These are phyloP conservation scores for Ophryocystis elektroscirrha DNA, from an alignment of 169 alveolate genomes.

Conservation along the genomic window DNA sequence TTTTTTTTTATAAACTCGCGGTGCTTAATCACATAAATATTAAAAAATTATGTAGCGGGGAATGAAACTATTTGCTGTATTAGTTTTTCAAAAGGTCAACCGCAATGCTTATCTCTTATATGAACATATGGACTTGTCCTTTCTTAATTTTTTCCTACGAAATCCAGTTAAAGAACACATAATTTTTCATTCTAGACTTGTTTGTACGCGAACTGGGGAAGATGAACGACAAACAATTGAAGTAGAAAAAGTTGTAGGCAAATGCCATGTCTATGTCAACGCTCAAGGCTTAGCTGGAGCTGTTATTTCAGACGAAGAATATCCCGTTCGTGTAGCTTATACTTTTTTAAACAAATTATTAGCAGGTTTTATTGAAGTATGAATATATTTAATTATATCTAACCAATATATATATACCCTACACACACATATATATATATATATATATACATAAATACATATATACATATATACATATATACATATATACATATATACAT, in stretches of 20 bases:
- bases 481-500: no score
- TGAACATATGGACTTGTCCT: conserved; percentile 15
- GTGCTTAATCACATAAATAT: no score
- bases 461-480: no score
- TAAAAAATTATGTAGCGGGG: no score
- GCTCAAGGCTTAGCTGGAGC: conserved; percentile 28
- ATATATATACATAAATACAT: no score
- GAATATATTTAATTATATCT: no score
- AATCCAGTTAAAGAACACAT: conserved; percentile 40
- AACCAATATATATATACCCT: no score
- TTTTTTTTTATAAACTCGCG: no score
- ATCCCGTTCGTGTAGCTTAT: conserved; percentile 52
- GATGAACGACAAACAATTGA: conserved; percentile 57
- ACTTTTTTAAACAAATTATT: conserved; percentile 27
- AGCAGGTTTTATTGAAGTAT: not conserved
- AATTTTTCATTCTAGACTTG: conserved; percentile 37
- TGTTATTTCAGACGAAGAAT: conserved; percentile 32
- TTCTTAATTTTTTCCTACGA: conserved; percentile 33
- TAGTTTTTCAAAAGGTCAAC: no score
- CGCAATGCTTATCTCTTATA: conserved; percentile 14
- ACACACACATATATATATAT: no score
- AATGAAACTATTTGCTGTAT: no score
- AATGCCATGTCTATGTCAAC: conserved; percentile 22
- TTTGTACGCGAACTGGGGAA: conserved; percentile 46
- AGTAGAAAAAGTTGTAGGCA: conserved; percentile 42